Evolutionary conservation across 2,329 filamentous ascomycete species (phyloP).

Genomic region (Venturia carpophila): DNA sequence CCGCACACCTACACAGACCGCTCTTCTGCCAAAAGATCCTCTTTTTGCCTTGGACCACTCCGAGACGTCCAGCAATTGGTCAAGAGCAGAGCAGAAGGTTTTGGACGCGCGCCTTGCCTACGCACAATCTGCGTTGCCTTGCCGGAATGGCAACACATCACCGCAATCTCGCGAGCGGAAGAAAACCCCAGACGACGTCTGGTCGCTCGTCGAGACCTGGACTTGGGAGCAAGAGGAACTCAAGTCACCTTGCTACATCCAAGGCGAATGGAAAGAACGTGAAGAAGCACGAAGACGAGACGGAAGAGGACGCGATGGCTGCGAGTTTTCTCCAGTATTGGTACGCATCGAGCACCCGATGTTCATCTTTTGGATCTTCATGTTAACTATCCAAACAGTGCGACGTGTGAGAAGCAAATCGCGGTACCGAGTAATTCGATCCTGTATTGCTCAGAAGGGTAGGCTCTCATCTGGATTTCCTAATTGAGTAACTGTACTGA

Average conservation of each 20-base stretch:
- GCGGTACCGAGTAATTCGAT: conserved; percentile 51
- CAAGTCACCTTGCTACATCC: background rate
- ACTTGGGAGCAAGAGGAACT: conserved; percentile 14
- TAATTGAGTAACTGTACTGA: background rate
- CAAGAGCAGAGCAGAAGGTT: background rate
- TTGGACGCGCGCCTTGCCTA: background rate
- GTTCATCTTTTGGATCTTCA: background rate
- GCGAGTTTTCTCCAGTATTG: conserved; percentile 47
- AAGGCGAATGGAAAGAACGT: conserved; percentile 19
- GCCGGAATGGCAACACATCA: conserved; percentile 16
- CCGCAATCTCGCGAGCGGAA: conserved; percentile 1
- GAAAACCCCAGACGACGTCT: conserved; percentile 2
- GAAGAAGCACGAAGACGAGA: conserved; percentile 26
- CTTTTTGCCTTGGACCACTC: background rate
- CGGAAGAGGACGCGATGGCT: conserved; percentile 44
- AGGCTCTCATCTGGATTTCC: conserved; percentile 25
- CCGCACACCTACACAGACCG: conserved; percentile 2
- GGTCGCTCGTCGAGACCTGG: conserved; percentile 14
- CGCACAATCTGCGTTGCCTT: conserved; percentile 1
- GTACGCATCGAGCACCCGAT: conserved; percentile 28
- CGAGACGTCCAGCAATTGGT: conserved; percentile 5
- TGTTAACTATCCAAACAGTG: conserved; percentile 34
- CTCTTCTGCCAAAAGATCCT: background rate
- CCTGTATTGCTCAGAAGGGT: conserved; percentile 59
- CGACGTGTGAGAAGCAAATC: conserved; percentile 59